Evolutionary conservation across 495 filamentous ascomycete species (phyloP).

Genomic region (Friedmanniomyces endolithicus): DNA sequence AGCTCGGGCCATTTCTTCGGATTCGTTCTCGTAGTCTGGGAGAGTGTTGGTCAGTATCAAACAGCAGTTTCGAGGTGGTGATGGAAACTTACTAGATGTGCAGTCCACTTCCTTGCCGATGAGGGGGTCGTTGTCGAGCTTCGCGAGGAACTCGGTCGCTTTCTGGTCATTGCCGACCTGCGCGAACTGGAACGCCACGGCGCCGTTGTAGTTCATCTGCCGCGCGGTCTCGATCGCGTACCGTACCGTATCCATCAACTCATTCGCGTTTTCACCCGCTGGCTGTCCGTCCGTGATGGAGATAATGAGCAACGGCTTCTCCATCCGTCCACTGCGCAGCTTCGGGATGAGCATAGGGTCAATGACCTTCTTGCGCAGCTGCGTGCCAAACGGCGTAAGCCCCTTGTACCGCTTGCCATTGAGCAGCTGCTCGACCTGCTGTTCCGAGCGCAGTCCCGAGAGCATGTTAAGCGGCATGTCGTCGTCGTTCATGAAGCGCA

Average conservation of each 20-base stretch:
- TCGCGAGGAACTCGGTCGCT: slow-evolving; percentile 50
- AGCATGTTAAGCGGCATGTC: slow-evolving; percentile 16
- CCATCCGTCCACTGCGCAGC: slow-evolving; percentile 38
- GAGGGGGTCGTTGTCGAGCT: slow-evolving; percentile 49
- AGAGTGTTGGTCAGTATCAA: neutral
- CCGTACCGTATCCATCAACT: slow-evolving; percentile 41
- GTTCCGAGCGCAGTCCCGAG: slow-evolving; percentile 44
- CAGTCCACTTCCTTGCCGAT: slow-evolving; percentile 56
- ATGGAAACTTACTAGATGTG: slow-evolving; percentile 50
- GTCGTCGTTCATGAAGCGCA: slow-evolving; percentile 59
- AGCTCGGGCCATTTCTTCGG: slow-evolving; percentile 48
- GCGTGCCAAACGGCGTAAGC: slow-evolving; percentile 55
- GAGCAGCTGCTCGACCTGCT: slow-evolving; percentile 48
- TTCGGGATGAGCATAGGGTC: slow-evolving; percentile 45
- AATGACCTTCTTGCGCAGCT: slow-evolving; percentile 48
- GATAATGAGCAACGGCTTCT: slow-evolving; percentile 57
- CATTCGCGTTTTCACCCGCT: slow-evolving; percentile 40
- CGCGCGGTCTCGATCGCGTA: slow-evolving; percentile 36
- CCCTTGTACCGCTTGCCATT: slow-evolving; percentile 50
- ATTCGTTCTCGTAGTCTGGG: slow-evolving; percentile 53
- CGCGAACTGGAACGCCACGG: slow-evolving; percentile 57
- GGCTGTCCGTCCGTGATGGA: slow-evolving; percentile 60
- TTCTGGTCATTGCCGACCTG: slow-evolving; percentile 59
- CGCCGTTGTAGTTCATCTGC: slow-evolving; percentile 38
- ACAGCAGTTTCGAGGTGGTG: neutral